Evolutionary conservation across 164 flowering plant genomes (phyloP), one percentile per base, ranked within the genome.

Genomic region (Echeveria elegans): DNA sequence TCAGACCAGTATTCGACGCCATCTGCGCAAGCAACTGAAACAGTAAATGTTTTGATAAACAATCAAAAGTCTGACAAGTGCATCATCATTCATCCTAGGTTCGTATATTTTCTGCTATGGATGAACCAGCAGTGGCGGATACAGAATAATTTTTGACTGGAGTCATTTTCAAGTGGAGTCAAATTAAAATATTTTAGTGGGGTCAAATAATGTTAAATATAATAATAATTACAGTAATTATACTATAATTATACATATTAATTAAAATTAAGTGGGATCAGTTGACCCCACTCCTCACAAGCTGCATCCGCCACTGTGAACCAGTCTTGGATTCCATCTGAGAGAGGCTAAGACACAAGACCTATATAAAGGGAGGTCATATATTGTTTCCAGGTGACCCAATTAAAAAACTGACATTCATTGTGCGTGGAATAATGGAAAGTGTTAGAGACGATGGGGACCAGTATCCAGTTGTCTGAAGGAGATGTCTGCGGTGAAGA

Each of bases 401-500:
- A 15, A 69, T 88, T 59, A 84, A 85, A 19, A 83, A 81, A 66
- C 81, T 88, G 85, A 75, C 81, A 45, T 88, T 88, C 64, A 80
- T 88, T 68, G 94, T 88, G 69, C 77, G 90, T 14, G 94, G 94
- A 26, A 79, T 82, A 71, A 58, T 85, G 81, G 86, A 78, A 73
- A 84, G 88, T 68, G 72, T 65, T 24, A 88, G 82, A 53, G 85
- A 75, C 68, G 82, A 83, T 78, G 76, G 83, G n/a, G 45, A 73
- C 58, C 63, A 47, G 7, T 5, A 72, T 72, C 45, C 72, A 79
- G 23, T 74, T 88, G 68, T 73, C 78, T 40, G 96, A 86, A 77
- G 93, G 95, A 56, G 88, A 84, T 77, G 85, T 81, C 45, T 84
- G 88, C 69, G 98, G 98, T 9, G 95, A 89, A 70, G 96, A 89